phyloP scores from a whole-genome alignment of 768 basidiomycete species.

The Serendipita sp. region DNA sequence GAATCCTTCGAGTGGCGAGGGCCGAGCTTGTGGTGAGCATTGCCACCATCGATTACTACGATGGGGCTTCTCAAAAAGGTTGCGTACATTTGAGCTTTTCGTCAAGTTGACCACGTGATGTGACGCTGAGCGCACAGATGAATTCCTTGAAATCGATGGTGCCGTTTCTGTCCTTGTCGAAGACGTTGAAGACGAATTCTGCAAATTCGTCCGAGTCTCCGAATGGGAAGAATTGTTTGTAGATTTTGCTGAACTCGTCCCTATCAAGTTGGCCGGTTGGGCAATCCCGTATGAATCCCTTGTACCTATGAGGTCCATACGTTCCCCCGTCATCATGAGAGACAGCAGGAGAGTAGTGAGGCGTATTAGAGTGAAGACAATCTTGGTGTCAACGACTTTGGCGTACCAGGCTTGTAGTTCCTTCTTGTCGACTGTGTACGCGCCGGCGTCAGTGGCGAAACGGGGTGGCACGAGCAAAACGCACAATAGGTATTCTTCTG shows the following conservation, averaged over 20 bases:
- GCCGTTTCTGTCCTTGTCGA: conserved; percentile 87
- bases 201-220: conserved; percentile 95
- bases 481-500: conserved; percentile 97
- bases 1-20: conserved; percentile 11
- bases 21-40: neutral
- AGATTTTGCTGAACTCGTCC: conserved; percentile 89
- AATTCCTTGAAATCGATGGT: conserved; percentile 99
- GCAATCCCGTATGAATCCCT: conserved; percentile 98
- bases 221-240: conserved; percentile 99
- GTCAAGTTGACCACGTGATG: conserved; percentile 80
- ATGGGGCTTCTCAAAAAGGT: neutral
- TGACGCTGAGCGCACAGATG: conserved; percentile 93
- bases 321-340: conserved; percentile 10
- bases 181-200: conserved; percentile 97
- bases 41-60: conserved; percentile 6
- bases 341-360: conserved; percentile 1
- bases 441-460: conserved; percentile 13
- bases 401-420: conserved; percentile 86
- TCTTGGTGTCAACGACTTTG: neutral
- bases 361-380: neutral
- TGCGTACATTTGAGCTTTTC: conserved; percentile 93
- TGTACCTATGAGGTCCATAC: conserved; percentile 53
- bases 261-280: conserved; percentile 95
- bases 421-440: conserved; percentile 70
- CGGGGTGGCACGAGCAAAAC: conserved; percentile 17